Conservation (phyloP, 2,329 filamentous ascomycete genomes). For the Nemania abortiva region DNA sequence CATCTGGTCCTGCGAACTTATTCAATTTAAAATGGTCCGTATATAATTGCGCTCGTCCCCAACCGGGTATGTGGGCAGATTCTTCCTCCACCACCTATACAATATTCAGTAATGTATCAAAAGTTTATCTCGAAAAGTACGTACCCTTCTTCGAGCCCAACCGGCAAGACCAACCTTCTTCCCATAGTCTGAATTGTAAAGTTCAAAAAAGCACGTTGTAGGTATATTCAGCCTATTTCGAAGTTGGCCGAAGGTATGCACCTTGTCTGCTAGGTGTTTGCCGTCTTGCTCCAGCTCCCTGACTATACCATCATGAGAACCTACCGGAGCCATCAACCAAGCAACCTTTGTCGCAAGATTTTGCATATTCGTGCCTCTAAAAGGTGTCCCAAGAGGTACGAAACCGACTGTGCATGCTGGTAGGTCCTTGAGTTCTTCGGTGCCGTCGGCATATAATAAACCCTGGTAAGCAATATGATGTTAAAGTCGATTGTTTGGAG, state of each 20-base stretch:
- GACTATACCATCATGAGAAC: slow-evolving; percentile 24
- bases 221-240: slow-evolving; percentile 18
- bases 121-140: slow-evolving; percentile 4
- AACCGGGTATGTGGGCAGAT: slow-evolving; percentile 22
- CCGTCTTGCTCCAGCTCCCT: slow-evolving; percentile 13
- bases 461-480: slow-evolving; percentile 8
- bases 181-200: slow-evolving; percentile 23
- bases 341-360: slow-evolving; percentile 10
- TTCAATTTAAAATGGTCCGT: slow-evolving; percentile 29
- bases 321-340: slow-evolving; percentile 3
- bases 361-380: slow-evolving; percentile 27
- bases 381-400: slow-evolving; percentile 25
- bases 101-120: neutral
- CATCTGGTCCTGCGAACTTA: slow-evolving; percentile 19
- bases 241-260: slow-evolving; percentile 25
- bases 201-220: slow-evolving; percentile 21
- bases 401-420: slow-evolving; percentile 15
- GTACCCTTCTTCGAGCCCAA: slow-evolving; percentile 7
- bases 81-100: slow-evolving; percentile 24
- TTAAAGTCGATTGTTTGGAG: no score
- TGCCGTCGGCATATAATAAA: slow-evolving; percentile 21
- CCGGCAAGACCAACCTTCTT: slow-evolving; percentile 12
- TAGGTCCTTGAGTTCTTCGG: slow-evolving; percentile 9
- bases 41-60: slow-evolving; percentile 1
- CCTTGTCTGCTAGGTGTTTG: slow-evolving; percentile 16